Conservation (phyloP, 441 rosid genomes). For the Populus tomentosa region DNA sequence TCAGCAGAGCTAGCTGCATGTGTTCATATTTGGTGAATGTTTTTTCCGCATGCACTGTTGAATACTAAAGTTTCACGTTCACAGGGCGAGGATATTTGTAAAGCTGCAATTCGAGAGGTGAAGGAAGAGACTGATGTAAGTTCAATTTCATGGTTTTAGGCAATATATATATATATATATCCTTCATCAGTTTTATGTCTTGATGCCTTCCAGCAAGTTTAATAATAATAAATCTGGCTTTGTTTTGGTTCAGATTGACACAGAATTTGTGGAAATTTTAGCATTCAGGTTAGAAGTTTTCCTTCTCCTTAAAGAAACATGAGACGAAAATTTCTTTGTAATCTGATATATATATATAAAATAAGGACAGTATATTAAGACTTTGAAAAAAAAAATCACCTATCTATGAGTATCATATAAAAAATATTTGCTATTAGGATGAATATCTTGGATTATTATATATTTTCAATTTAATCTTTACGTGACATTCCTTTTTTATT, state of each 20-base stretch:
- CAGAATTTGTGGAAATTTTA: conserved; percentile 4
- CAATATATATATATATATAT: too few species aligned
- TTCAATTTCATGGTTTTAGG: neutral
- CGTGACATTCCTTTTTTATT: neutral
- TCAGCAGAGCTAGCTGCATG: neutral
- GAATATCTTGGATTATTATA: neutral
- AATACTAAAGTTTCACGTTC: neutral
- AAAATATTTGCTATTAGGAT: neutral
- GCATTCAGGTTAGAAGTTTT: conserved; percentile 3
- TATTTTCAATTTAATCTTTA: too few species aligned
- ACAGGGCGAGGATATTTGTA: conserved; percentile 13
- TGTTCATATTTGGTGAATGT: neutral
- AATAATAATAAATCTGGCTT: neutral
- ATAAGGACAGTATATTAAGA: too few species aligned
- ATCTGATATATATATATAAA: too few species aligned
- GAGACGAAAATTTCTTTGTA: neutral
- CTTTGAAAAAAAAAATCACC: too few species aligned
- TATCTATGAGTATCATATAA: too few species aligned
- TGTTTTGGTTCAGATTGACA: conserved; percentile 2
- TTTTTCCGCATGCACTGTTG: too few species aligned
- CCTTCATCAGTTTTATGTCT: neutral
- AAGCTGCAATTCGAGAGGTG: conserved; percentile 16
- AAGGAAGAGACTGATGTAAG: conserved; percentile 20
- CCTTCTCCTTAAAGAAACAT: neutral
- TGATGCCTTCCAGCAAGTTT: neutral